Evolutionary conservation across 768 basidiomycete genomes (phyloP).

Genomic region (Amylocystis lapponica): DNA sequence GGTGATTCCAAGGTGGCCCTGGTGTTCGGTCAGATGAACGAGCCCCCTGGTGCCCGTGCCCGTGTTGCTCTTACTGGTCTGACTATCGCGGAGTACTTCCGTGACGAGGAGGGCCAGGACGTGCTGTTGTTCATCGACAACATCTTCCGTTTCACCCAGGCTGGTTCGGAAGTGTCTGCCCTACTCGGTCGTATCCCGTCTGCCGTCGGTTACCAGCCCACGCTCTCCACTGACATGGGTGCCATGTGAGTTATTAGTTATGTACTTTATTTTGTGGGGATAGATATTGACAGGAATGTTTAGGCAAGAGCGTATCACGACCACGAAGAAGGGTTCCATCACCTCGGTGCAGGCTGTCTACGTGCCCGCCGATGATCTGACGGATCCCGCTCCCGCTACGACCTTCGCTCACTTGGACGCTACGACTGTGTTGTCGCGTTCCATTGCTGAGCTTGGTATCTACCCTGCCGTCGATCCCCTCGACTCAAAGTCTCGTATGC

Average conservation of each 20-base stretch:
- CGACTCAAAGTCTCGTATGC: slow-evolving; percentile 99
- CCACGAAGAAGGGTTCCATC: slow-evolving; percentile 99
- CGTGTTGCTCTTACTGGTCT: slow-evolving; percentile 99
- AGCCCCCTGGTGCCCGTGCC: slow-evolving; percentile 99
- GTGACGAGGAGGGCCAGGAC: slow-evolving; percentile 99
- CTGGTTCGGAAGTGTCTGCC: slow-evolving; percentile 99
- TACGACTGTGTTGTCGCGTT: slow-evolving; percentile 98
- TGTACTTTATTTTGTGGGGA: not conserved
- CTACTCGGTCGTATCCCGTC: slow-evolving; percentile 99
- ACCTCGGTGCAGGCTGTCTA: slow-evolving; percentile 99
- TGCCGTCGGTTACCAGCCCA: slow-evolving; percentile 99
- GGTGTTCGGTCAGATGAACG: slow-evolving; percentile 99
- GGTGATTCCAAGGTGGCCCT: slow-evolving; percentile 99
- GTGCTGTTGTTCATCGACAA: slow-evolving; percentile 99
- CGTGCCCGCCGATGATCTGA: slow-evolving; percentile 99
- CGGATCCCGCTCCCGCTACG: slow-evolving; percentile 98
- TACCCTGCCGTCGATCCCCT: slow-evolving; percentile 99
- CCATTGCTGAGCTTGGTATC: slow-evolving; percentile 98
- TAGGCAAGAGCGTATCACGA: slow-evolving; percentile 99
- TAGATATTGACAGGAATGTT: slow-evolving; percentile 8
- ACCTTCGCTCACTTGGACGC: slow-evolving; percentile 99
- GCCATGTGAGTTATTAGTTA: slow-evolving; percentile 86
- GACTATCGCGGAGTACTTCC: slow-evolving; percentile 99
- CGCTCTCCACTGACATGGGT: slow-evolving; percentile 99
- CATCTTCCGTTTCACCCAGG: slow-evolving; percentile 99